phyloP scores from a whole-genome alignment of 2,329 filamentous ascomycete genomes.

The Phyllosticta citriasiana region DNA sequence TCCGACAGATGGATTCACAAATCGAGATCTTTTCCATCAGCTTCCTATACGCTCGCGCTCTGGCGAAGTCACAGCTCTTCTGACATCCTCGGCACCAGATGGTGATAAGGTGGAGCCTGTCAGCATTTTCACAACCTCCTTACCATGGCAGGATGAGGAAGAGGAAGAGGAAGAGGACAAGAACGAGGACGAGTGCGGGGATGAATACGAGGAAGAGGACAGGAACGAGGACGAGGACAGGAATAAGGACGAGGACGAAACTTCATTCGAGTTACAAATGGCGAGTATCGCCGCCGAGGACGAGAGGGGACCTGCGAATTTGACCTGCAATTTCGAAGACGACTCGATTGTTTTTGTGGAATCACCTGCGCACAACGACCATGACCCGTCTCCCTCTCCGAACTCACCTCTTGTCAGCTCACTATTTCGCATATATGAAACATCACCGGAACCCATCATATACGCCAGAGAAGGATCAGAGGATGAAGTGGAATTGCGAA shows the following conservation, averaged over 20 bases:
- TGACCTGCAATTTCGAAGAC: background rate
- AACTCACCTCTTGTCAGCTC: background rate
- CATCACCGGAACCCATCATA: background rate
- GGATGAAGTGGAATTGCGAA: background rate
- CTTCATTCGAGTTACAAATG: background rate
- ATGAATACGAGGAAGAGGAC: too few species aligned
- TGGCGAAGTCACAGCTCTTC: too few species aligned
- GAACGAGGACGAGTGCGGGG: too few species aligned
- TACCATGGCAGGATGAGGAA: too few species aligned
- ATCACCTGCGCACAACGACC: background rate
- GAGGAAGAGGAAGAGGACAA: too few species aligned
- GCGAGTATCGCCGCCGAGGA: background rate
- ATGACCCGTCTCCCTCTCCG: background rate
- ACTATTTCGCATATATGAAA: background rate
- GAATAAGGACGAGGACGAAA: too few species aligned
- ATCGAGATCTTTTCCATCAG: background rate
- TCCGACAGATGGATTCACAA: too few species aligned
- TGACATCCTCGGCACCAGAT: too few species aligned
- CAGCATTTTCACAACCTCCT: too few species aligned
- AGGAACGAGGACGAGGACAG: too few species aligned
- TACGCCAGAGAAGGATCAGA: background rate
- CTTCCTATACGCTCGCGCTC: background rate
- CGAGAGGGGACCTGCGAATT: too few species aligned
- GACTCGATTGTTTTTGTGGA: background rate
- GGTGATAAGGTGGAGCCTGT: too few species aligned